A percentile compares a stretch with the other conserved stretches of the same genome.
These are phyloP conservation scores for Colletotrichum salicis DNA, from an alignment of 2,329 filamentous ascomycete genomes.

Conservation along the genomic window DNA sequence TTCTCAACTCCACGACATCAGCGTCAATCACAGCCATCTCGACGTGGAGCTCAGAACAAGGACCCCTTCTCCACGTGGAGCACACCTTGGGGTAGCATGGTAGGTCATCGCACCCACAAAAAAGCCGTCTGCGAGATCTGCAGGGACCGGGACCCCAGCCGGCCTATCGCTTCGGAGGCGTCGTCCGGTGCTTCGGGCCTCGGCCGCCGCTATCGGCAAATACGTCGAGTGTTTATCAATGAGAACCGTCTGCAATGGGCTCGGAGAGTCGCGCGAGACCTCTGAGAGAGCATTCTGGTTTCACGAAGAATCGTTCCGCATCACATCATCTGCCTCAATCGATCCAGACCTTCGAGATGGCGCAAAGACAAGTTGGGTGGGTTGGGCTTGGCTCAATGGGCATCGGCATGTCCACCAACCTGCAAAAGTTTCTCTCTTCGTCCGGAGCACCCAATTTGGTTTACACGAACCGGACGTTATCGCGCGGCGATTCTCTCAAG, in stretches of 20 bases:
- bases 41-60: slow-evolving; percentile 23
- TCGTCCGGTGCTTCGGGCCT: slow-evolving; percentile 15
- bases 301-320: not conserved
- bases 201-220: slow-evolving; percentile 14
- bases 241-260: not conserved
- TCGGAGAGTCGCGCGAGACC: too few relatives aligned
- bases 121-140: slow-evolving; percentile 8
- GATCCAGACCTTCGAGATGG: not conserved
- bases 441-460: slow-evolving; percentile 63
- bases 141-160: slow-evolving; percentile 4
- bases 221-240: not conserved
- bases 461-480: slow-evolving; percentile 63
- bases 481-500: slow-evolving; percentile 46
- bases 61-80: slow-evolving; percentile 23
- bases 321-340: not conserved
- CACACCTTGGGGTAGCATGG: slow-evolving; percentile 15
- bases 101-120: slow-evolving; percentile 3
- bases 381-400: slow-evolving; percentile 55
- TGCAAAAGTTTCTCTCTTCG: slow-evolving; percentile 64
- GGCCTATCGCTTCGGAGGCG: slow-evolving; percentile 1
- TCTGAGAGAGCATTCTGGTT: too few relatives aligned
- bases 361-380: slow-evolving; percentile 21
- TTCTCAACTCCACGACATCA: slow-evolving; percentile 1
- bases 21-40: not conserved
- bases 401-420: slow-evolving; percentile 47